Conservation (phyloP, 2,329 filamentous ascomycete genomes). For the Colletotrichum horii region DNA sequence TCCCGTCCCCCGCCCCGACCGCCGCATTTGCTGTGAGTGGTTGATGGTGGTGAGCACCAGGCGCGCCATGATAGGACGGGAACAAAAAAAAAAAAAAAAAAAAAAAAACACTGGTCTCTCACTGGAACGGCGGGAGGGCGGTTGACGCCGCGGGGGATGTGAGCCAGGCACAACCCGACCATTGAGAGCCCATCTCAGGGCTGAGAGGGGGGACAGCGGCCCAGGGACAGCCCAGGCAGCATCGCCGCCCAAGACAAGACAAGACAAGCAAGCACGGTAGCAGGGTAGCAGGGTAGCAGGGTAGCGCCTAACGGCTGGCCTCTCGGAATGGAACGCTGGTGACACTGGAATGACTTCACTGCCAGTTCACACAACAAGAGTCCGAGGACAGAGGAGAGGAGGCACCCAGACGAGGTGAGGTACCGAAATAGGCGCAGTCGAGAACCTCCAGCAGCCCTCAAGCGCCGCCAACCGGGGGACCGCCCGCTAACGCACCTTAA, state of each 20-base stretch:
- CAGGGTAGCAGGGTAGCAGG: too few relatives aligned
- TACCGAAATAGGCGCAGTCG: neutral
- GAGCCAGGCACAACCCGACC: neutral
- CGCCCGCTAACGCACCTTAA: neutral
- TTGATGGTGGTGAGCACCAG: neutral
- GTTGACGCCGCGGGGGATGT: neutral
- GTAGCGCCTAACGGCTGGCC: neutral
- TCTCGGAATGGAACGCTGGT: slow-evolving; percentile 6
- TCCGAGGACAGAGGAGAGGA: neutral
- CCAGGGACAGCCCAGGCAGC: slow-evolving; percentile 18
- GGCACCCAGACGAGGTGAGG: neutral
- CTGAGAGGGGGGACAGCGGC: neutral
- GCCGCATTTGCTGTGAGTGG: neutral
- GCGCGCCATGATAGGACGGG: slow-evolving; percentile 7
- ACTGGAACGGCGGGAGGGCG: neutral
- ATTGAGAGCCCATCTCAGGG: neutral
- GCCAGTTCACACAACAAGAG: neutral
- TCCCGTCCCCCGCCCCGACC: slow-evolving; percentile 10
- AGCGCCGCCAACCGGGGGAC: slow-evolving; percentile 2
- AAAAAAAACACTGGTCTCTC: neutral
- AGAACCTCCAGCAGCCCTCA: neutral
- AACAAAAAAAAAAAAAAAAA: neutral
- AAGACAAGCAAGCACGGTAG: too few relatives aligned
- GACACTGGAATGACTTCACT: slow-evolving; percentile 1
- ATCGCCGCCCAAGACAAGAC: slow-evolving; percentile 14